These are phyloP conservation scores for Trichoderma sp. DNA, from an alignment of 2,329 filamentous ascomycete genomes.

Conservation along the genomic window DNA sequence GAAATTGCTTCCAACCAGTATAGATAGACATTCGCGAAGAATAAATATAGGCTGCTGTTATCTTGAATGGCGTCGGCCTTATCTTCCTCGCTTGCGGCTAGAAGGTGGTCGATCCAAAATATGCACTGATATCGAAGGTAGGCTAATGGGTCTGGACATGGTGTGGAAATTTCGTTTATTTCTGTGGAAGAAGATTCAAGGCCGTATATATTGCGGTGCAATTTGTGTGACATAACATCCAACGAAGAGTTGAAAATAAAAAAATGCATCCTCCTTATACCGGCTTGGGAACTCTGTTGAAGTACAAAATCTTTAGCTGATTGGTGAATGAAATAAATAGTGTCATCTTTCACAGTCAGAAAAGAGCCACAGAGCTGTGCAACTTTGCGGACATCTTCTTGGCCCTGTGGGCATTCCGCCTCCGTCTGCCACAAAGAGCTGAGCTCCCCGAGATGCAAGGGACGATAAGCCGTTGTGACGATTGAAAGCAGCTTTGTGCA, in stretches of 20 bases:
- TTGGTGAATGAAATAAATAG: too few species aligned
- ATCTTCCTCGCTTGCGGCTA: neutral
- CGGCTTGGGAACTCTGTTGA: too few species aligned
- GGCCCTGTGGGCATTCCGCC: too few species aligned
- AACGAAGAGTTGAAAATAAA: neutral
- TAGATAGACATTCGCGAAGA: neutral
- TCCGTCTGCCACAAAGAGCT: neutral
- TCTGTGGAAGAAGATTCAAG: too few species aligned
- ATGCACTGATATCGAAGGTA: neutral
- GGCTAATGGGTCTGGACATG: neutral
- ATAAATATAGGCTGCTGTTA: neutral
- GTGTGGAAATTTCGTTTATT: neutral
- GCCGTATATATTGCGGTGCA: too few species aligned
- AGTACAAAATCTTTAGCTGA: neutral
- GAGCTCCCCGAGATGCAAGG: neutral
- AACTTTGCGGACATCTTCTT: too few species aligned
- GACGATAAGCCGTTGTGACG: too few species aligned
- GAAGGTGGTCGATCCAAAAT: neutral
- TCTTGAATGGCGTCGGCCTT: neutral
- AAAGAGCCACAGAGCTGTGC: neutral
- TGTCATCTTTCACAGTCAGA: neutral
- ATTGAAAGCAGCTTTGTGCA: too few species aligned
- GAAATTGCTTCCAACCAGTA: neutral
- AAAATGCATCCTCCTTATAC: neutral
- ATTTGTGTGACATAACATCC: neutral